These are phyloP conservation scores for Cystobasidium onofrii DNA, from an alignment of 768 basidiomycete genomes.

Conservation along the genomic window DNA sequence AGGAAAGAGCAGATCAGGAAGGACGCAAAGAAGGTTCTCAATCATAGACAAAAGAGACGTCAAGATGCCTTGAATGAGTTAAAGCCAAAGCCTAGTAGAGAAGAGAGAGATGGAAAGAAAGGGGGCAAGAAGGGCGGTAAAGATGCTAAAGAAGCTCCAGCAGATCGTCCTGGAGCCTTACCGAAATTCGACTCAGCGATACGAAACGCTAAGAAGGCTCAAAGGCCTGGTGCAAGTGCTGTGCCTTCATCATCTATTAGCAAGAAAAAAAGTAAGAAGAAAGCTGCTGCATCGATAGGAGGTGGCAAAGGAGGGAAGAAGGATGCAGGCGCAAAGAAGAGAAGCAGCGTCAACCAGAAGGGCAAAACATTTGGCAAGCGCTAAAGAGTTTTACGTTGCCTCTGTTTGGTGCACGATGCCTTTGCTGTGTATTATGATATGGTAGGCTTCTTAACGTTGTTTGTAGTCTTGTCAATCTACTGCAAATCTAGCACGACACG, in stretches of 20 bases:
- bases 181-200: not conserved
- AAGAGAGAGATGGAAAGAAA: not conserved
- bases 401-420: too few relatives aligned
- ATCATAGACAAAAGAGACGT: constrained; percentile 32
- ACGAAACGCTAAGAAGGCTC: not conserved
- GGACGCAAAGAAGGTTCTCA: constrained; percentile 16
- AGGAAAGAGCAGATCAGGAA: constrained; percentile 1
- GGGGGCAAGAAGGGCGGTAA: not conserved
- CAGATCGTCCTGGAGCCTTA: not conserved
- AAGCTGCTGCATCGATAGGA: not conserved
- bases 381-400: not conserved
- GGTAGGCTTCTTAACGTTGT: not conserved
- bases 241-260: not conserved
- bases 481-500: constrained; percentile 23
- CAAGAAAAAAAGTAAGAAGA: not conserved
- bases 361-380: not conserved
- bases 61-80: constrained; percentile 33
- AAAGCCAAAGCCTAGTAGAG: not conserved
- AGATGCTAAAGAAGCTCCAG: not conserved
- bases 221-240: not conserved
- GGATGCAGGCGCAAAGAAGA: not conserved
- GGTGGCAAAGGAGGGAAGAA: not conserved
- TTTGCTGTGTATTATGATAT: too few relatives aligned
- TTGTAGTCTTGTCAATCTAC: not conserved
- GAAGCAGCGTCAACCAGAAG: not conserved